Percentiles rank a stretch among this genome's conserved stretches.
phyloP scores from a whole-genome alignment of 2,329 filamentous ascomycete species.

The Fusarium burgessii region DNA sequence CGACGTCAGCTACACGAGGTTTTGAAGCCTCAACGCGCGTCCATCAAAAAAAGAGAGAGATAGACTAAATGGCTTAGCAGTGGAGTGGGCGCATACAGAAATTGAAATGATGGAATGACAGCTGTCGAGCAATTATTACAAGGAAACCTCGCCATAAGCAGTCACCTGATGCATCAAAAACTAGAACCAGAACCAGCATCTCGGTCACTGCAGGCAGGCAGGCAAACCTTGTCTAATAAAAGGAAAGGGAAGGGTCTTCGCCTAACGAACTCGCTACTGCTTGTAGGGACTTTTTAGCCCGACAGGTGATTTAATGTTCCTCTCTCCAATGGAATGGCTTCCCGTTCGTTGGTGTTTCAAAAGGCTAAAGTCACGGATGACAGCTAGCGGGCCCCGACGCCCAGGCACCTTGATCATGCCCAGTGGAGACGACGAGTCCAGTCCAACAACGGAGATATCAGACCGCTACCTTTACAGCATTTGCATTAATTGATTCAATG shows the following conservation, averaged over 20 bases:
- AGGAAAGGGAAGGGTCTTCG: background rate
- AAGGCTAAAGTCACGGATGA: slow-evolving; percentile 19
- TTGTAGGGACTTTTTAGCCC: slow-evolving; percentile 30
- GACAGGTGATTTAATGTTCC: slow-evolving; percentile 3
- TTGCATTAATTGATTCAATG: background rate
- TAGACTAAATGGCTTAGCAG: background rate
- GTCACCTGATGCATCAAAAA: slow-evolving; percentile 35
- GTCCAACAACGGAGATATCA: background rate
- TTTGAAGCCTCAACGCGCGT: slow-evolving; percentile 23
- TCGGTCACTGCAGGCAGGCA: slow-evolving; percentile 16
- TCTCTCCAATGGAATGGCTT: slow-evolving; percentile 19
- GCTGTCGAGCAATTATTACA: slow-evolving; percentile 7
- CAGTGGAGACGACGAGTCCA: background rate
- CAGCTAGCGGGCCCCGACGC: slow-evolving; percentile 22
- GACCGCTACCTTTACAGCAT: slow-evolving; percentile 7
- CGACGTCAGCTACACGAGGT: slow-evolving; percentile 36
- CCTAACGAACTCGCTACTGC: slow-evolving; percentile 35
- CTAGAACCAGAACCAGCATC: background rate
- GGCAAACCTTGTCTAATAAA: slow-evolving; percentile 15
- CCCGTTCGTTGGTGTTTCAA: slow-evolving; percentile 1
- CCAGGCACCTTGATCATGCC: slow-evolving; percentile 1
- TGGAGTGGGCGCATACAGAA: slow-evolving; percentile 11
- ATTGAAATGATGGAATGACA: slow-evolving; percentile 15
- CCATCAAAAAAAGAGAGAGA: background rate
- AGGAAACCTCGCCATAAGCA: slow-evolving; percentile 19